Percentiles rank a stretch among this genome's conserved stretches.
Conservation (phyloP, 129 eudicot species). For the Centella asiatica region DNA sequence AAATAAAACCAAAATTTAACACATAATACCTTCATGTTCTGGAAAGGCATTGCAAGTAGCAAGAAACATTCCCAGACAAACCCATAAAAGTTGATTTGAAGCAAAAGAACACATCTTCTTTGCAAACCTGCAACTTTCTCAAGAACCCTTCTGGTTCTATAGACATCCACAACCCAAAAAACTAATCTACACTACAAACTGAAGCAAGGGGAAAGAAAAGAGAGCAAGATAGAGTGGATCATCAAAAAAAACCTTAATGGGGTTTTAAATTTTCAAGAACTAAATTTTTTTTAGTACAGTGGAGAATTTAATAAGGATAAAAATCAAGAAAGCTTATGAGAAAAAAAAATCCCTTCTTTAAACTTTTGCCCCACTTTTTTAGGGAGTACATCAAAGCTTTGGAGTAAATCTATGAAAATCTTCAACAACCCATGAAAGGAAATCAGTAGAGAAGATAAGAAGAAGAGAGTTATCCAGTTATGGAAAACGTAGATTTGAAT, state of each 20-base stretch:
- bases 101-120: constrained; percentile 37
- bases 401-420: constrained; percentile 26
- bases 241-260: neutral
- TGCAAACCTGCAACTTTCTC: neutral
- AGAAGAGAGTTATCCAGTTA: constrained; percentile 6
- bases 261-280: too few relatives aligned
- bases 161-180: constrained; percentile 1
- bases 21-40: constrained; percentile 49
- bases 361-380: too few relatives aligned
- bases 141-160: neutral
- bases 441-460: constrained; percentile 14
- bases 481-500: constrained; percentile 51
- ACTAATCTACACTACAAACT: constrained; percentile 20
- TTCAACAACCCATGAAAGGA: constrained; percentile 32
- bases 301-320: constrained; percentile 5
- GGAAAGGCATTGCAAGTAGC: constrained; percentile 45
- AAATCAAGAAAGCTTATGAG: neutral
- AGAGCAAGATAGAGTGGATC: neutral
- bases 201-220: constrained; percentile 9
- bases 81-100: constrained; percentile 31
- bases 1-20: neutral
- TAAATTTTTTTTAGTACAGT: neutral
- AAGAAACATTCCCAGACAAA: constrained; percentile 44
- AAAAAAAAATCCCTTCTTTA: neutral
- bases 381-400: constrained; percentile 18